A percentile compares a stretch with the other conserved stretches of the same genome.
phyloP scores from a whole-genome alignment of 345 rosid genomes.

The Arabis hirsuta region DNA sequence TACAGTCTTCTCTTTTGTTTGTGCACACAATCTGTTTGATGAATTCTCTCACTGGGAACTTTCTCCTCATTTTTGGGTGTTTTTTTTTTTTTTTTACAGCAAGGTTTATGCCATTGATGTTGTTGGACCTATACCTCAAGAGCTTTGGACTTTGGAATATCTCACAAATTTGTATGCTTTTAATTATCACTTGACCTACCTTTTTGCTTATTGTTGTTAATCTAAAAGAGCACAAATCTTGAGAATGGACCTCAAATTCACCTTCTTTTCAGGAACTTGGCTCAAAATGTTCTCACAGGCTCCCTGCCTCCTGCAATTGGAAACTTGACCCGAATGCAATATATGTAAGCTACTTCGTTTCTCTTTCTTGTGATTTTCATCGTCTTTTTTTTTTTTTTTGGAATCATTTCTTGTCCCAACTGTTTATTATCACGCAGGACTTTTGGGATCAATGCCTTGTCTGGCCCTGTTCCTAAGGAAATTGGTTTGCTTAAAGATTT shows the following conservation, averaged over 20 bases:
- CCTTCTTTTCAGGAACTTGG: constrained; percentile 38
- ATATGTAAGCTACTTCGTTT: constrained; percentile 51
- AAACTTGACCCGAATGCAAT: constrained; percentile 52
- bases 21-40: constrained; percentile 22
- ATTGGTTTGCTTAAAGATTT: constrained; percentile 65
- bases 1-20: neutral
- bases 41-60: neutral
- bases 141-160: constrained; percentile 45
- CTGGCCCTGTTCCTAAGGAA: constrained; percentile 73
- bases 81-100: constrained; percentile 30
- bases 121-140: constrained; percentile 40
- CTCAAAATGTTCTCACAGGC: constrained; percentile 41
- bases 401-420: neutral
- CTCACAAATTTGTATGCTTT: constrained; percentile 44
- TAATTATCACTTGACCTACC: neutral
- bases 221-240: neutral
- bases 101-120: constrained; percentile 39
- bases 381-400: neutral
- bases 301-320: constrained; percentile 42
- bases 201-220: too few relatives aligned
- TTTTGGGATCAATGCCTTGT: constrained; percentile 58
- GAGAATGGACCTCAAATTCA: neutral
- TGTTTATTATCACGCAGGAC: constrained; percentile 40
- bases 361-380: neutral
- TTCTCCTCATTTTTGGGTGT: neutral